Conservation (phyloP, 2,329 filamentous ascomycete species). For the Apiospora pterosperma region DNA sequence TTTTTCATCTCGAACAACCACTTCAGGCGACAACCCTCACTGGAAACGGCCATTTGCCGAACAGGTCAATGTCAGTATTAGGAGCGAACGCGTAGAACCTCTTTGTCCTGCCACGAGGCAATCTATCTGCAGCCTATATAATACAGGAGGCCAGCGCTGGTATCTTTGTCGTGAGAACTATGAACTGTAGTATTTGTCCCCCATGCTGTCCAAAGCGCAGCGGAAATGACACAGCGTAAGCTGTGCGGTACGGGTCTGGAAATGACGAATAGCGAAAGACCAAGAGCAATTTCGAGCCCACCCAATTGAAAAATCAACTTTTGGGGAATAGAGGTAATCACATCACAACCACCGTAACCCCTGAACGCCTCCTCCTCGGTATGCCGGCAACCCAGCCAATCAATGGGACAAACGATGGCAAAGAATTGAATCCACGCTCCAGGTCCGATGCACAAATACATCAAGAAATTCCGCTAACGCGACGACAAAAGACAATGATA, state of each 20-base stretch:
- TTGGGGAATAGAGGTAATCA: conserved; percentile 1
- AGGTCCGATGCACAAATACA: neutral
- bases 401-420: neutral
- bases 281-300: neutral
- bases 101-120: conserved; percentile 23
- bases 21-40: neutral
- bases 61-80: conserved; percentile 10
- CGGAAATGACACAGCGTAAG: neutral
- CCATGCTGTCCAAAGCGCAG: neutral
- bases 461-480: neutral
- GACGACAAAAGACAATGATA: neutral
- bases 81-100: conserved; percentile 14
- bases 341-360: conserved; percentile 3
- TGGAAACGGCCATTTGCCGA: no score
- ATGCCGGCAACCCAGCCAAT: neutral
- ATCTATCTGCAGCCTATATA: conserved; percentile 25
- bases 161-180: conserved; percentile 4
- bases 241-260: neutral
- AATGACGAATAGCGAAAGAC: neutral
- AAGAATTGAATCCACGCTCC: neutral
- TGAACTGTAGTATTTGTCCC: neutral
- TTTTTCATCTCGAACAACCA: neutral
- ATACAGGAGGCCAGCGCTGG: conserved; percentile 17
- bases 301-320: neutral
- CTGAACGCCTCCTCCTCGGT: neutral